Evolutionary conservation across 306 rosid genomes (phyloP), one percentile per base, ranked within the genome.

Genomic region (Corylus heterophylla): DNA sequence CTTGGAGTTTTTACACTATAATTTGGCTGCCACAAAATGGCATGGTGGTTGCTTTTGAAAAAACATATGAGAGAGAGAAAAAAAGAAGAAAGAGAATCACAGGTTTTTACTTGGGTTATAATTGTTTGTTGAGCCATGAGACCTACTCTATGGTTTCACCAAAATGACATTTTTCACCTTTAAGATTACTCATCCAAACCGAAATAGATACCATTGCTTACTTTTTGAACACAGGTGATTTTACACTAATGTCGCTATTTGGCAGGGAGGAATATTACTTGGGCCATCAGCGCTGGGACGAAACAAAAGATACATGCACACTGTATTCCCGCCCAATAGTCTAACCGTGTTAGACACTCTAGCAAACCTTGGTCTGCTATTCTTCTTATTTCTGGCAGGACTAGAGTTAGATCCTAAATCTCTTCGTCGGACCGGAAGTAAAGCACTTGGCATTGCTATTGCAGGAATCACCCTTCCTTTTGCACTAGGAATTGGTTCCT

Each of bases 221-320:
- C 18, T 14, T 64, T 35, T 75, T 73, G 45, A 49, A 76, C 22
- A 47, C 50, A 42, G 39, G 7, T 62, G 39, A 52, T 4, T 54
- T 66, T 25, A 73, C 37, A 59, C 73, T 81, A 47, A 20, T 69
- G 50, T 67, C 17, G 11, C 13, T 67, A 14, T 74, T 74, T 71
- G 83, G 64, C 93, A 92, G 98, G 97, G 97, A 76, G 97, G 97
- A 74, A 83, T 94, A 85, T 27, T 94, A 39, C 97, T 94, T 20
- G 97, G 97, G 51, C 97, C 97, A 29, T 94, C 97, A 37, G 98
- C 88, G 0, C 81, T 94, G 44, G 97, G 98, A 77, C 90, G 97
- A 67, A 90, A 81, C 78, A 87, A 79, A 84, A 85, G 73, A 52
- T 92, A 86, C 84, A 82, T 92, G 62, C 71, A 85, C 5, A 81